Conservation (phyloP, 2,329 filamentous ascomycete genomes). For the Pseudocercospora fuligena region DNA sequence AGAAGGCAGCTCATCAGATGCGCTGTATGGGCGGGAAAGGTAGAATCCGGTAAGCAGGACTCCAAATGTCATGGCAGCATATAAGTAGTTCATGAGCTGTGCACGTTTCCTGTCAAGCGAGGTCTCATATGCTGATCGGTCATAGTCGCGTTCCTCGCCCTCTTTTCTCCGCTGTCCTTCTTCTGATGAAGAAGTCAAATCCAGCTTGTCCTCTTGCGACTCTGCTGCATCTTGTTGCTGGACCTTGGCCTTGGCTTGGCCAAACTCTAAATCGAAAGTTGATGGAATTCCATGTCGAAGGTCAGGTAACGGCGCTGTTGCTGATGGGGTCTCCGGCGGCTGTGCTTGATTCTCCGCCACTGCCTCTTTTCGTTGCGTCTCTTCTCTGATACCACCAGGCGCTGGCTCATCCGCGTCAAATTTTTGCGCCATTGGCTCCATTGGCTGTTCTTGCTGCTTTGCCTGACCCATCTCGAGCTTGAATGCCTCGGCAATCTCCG, state of each 20-base stretch:
- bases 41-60: conserved; percentile 68
- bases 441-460: conserved; percentile 11
- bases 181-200: conserved; percentile 37
- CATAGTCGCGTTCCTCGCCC: conserved; percentile 69
- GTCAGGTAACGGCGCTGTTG: conserved; percentile 74
- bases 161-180: conserved; percentile 41
- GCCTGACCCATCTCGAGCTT: conserved; percentile 11
- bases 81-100: conserved; percentile 75
- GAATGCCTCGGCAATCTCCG: conserved; percentile 15
- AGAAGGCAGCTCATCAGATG: conserved; percentile 72
- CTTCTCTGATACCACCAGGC: conserved; percentile 33
- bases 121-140: conserved; percentile 83
- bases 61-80: conserved; percentile 63
- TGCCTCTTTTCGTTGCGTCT: conserved; percentile 36
- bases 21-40: conserved; percentile 81
- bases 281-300: conserved; percentile 94
- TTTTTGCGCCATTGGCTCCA: conserved; percentile 40
- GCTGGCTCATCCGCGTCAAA: conserved; percentile 36
- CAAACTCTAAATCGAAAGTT: conserved; percentile 79
- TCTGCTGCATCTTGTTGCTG: conserved; percentile 35
- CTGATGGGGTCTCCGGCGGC: conserved; percentile 23
- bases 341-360: conserved; percentile 32
- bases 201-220: conserved; percentile 35
- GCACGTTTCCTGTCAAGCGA: conserved; percentile 84
- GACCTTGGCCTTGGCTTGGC: conserved; percentile 45